Percentiles rank a stretch among this genome's conserved stretches.
Conservation (phyloP, 2,329 filamentous ascomycete species). For the Aspergillus tanneri region DNA sequence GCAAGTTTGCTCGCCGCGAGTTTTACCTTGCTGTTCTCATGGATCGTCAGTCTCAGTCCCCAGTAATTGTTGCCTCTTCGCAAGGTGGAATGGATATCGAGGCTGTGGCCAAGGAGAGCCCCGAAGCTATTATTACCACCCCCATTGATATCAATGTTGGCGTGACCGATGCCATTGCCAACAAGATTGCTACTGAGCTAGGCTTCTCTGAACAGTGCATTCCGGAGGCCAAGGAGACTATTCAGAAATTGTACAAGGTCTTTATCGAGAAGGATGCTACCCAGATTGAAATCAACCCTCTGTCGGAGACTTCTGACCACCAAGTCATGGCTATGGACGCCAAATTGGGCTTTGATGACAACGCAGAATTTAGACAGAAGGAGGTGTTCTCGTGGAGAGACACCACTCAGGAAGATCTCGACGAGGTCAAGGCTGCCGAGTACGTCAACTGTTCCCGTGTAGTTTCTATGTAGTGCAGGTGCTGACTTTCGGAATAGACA, state of each 20-base stretch:
- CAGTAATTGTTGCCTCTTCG: constrained; percentile 95
- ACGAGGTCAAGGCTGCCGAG: constrained; percentile 95
- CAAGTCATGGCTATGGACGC: constrained; percentile 99
- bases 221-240: constrained; percentile 90
- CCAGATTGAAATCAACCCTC: constrained; percentile 99
- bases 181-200: constrained; percentile 83
- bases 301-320: constrained; percentile 97
- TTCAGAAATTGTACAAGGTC: constrained; percentile 98
- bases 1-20: constrained; percentile 97
- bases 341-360: constrained; percentile 98
- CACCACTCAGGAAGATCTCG: constrained; percentile 89
- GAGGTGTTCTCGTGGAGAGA: constrained; percentile 94
- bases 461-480: not conserved
- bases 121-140: constrained; percentile 91
- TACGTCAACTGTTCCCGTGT: constrained; percentile 42
- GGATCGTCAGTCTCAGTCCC: constrained; percentile 87
- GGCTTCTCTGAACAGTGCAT: constrained; percentile 98
- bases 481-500: constrained; percentile 37
- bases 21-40: constrained; percentile 99
- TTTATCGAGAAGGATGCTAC: constrained; percentile 98
- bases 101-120: constrained; percentile 95
- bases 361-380: constrained; percentile 97
- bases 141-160: constrained; percentile 90
- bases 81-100: constrained; percentile 99
- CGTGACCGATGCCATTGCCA: constrained; percentile 92